Evolutionary conservation across 108 stramenopile genomes (phyloP).

Genomic region (Cyclotella cryptica): DNA sequence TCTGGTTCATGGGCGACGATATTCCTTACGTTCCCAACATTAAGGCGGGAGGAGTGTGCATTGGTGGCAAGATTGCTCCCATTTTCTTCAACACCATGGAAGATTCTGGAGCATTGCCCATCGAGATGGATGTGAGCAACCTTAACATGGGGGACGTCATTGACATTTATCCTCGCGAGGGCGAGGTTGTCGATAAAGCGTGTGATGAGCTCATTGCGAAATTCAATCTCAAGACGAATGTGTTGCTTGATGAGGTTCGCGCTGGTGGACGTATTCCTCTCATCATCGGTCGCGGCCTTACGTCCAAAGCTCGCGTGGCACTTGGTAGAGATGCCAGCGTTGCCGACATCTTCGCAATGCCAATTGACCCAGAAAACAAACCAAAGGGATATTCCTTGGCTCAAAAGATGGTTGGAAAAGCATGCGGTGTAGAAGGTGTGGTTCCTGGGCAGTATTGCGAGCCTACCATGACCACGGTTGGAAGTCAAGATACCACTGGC

Average conservation of each 20-base stretch:
- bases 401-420: slow-evolving; percentile 96
- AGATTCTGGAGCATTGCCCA: slow-evolving; percentile 95
- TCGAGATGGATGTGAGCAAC: slow-evolving; percentile 89
- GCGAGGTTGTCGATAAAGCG: slow-evolving; percentile 73
- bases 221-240: slow-evolving; percentile 92
- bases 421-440: slow-evolving; percentile 90
- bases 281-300: slow-evolving; percentile 93
- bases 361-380: slow-evolving; percentile 66
- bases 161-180: slow-evolving; percentile 91
- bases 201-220: slow-evolving; percentile 86
- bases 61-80: slow-evolving; percentile 96
- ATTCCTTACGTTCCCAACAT: slow-evolving; percentile 95
- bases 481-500: slow-evolving; percentile 96
- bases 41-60: slow-evolving; percentile 88
- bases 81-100: slow-evolving; percentile 99
- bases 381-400: slow-evolving; percentile 92
- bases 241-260: slow-evolving; percentile 93
- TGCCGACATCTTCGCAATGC: slow-evolving; percentile 81
- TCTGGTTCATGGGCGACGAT: slow-evolving; percentile 95
- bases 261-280: slow-evolving; percentile 97
- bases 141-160: slow-evolving; percentile 96
- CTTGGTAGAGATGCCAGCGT: slow-evolving; percentile 80
- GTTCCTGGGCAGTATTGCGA: slow-evolving; percentile 94
- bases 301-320: slow-evolving; percentile 87
- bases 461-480: slow-evolving; percentile 96